These are phyloP conservation scores for Kluyveromyces nonfermentans DNA, from an alignment of 805 yeast species.

Conservation along the genomic window DNA sequence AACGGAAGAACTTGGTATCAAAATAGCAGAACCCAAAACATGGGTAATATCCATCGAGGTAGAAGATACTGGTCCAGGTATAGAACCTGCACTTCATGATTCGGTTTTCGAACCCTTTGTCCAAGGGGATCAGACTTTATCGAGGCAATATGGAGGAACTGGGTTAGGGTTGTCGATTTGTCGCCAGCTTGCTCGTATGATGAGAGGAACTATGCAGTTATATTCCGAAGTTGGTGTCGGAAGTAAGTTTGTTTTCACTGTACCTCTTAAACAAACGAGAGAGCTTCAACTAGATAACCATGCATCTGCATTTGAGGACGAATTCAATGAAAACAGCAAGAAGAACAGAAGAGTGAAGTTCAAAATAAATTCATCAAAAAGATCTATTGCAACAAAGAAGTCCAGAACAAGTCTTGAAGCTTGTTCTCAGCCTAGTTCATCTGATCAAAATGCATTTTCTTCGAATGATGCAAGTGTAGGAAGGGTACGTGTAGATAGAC, in stretches of 20 bases:
- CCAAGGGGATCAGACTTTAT: conserved; percentile 91
- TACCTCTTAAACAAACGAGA: conserved; percentile 56
- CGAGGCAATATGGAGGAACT: conserved; percentile 91
- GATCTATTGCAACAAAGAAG: conserved; percentile 15
- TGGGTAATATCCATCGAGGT: conserved; percentile 51
- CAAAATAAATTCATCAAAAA: conserved; percentile 20
- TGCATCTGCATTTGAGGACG: conserved; percentile 50
- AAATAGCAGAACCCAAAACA: conserved; percentile 21
- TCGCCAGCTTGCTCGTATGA: conserved; percentile 79
- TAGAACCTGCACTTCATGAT: conserved; percentile 69
- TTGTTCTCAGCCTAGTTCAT: not conserved
- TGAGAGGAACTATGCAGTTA: conserved; percentile 77
- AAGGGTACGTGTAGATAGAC: conserved; percentile 23
- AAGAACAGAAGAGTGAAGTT: conserved; percentile 39
- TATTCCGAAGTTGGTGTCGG: conserved; percentile 75
- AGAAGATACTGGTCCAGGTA: conserved; percentile 90
- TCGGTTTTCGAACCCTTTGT: conserved; percentile 93
- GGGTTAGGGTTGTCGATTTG: conserved; percentile 89
- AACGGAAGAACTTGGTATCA: conserved; percentile 15
- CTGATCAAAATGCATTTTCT: conserved; percentile 3
- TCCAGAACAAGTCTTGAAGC: conserved; percentile 15
- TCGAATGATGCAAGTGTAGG: conserved; percentile 9
- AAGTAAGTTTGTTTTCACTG: conserved; percentile 69
- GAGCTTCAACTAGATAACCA: conserved; percentile 24
- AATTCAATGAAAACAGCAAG: conserved; percentile 48